A percentile compares a stretch with the other conserved stretches of the same genome.
Conservation (phyloP, 192 early-diverging fungal species). For the Thamnidium elegans region DNA sequence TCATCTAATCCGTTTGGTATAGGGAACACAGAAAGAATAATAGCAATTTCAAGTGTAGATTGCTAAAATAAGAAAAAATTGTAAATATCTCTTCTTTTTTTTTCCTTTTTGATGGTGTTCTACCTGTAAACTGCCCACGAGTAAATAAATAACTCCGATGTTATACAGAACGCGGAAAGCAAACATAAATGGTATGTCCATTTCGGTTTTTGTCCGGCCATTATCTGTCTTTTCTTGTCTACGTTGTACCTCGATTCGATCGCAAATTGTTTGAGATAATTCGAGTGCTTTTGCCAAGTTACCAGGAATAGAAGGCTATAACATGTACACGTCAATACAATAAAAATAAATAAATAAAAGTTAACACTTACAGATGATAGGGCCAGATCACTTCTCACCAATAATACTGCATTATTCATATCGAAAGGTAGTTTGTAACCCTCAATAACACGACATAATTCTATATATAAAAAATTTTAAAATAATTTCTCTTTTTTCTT, state of each 20-base stretch:
- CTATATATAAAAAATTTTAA: neutral
- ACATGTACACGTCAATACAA: neutral
- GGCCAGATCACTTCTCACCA: slow-evolving; percentile 34
- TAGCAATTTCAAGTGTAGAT: slow-evolving; percentile 37
- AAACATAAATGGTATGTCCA: slow-evolving; percentile 39
- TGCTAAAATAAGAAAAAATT: slow-evolving; percentile 18
- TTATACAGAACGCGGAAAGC: slow-evolving; percentile 38
- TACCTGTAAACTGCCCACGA: slow-evolving; percentile 38
- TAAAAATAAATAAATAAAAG: neutral
- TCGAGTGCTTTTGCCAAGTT: slow-evolving; percentile 34
- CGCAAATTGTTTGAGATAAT: slow-evolving; percentile 33
- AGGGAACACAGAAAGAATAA: slow-evolving; percentile 37
- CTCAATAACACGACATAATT: slow-evolving; percentile 25
- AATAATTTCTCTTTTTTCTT: neutral
- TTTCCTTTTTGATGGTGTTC: neutral
- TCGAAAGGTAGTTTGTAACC: slow-evolving; percentile 31
- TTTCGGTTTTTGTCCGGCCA: slow-evolving; percentile 4
- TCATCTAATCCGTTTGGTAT: slow-evolving; percentile 25
- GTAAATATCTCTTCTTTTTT: neutral
- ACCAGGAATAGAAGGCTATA: slow-evolving; percentile 33
- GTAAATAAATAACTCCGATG: slow-evolving; percentile 36
- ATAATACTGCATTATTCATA: slow-evolving; percentile 29
- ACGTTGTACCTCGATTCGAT: slow-evolving; percentile 33
- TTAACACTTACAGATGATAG: slow-evolving; percentile 28
- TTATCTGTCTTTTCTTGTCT: slow-evolving; percentile 21